Evolutionary conservation across 495 filamentous ascomycete genomes (phyloP).

Genomic region (Parathielavia hyrcaniae): DNA sequence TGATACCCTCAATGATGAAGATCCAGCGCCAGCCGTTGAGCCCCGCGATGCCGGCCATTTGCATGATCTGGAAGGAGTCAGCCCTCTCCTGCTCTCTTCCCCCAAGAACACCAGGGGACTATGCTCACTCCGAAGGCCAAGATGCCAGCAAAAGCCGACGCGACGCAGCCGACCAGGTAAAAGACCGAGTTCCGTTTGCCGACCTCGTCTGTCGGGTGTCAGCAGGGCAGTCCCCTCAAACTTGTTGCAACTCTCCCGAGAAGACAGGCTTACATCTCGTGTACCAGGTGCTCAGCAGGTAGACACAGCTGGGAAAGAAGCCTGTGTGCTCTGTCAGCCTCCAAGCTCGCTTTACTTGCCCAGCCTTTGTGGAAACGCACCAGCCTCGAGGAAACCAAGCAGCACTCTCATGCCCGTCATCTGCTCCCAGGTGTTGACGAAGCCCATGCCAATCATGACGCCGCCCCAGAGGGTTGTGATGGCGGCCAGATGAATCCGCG

Average conservation of each 20-base stretch:
- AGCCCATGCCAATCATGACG: constrained; percentile 58
- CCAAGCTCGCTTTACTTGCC: neutral
- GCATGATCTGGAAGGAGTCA: constrained; percentile 43
- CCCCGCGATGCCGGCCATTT: constrained; percentile 45
- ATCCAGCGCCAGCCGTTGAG: constrained; percentile 59
- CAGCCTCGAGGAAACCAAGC: constrained; percentile 59
- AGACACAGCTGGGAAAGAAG: constrained; percentile 59
- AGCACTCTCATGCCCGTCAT: constrained; percentile 52
- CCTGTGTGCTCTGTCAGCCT: constrained; percentile 16
- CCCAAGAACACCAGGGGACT: neutral
- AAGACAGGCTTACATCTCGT: constrained; percentile 41
- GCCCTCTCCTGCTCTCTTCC: neutral
- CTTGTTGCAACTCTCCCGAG: neutral
- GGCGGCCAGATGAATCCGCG: constrained; percentile 47
- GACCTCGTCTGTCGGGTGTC: constrained; percentile 45
- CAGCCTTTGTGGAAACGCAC: constrained; percentile 21
- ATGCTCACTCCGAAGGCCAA: constrained; percentile 51
- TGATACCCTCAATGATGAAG: constrained; percentile 56
- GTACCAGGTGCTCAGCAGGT: constrained; percentile 60
- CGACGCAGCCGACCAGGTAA: constrained; percentile 58
- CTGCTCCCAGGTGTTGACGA: constrained; percentile 44
- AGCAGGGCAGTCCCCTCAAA: neutral
- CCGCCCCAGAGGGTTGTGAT: constrained; percentile 50
- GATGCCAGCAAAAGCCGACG: constrained; percentile 57
- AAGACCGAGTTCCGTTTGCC: constrained; percentile 59